Base-by-base conservation (phyloP, 2,329 filamentous ascomycete species). In the Tolypocladium amazonense region DNA sequence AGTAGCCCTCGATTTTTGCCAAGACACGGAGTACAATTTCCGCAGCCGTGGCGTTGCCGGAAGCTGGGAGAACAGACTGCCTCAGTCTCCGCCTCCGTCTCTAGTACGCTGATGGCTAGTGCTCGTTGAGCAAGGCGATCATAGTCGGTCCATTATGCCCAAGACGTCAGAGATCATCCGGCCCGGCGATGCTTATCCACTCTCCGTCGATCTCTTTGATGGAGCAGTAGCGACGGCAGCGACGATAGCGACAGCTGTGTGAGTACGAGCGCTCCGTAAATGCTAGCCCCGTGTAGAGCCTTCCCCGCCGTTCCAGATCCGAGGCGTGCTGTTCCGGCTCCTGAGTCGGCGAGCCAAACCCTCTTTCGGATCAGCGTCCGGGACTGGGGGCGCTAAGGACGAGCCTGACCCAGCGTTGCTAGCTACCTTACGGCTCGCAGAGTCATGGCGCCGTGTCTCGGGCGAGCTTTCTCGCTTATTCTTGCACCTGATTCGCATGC, bases 311-410 rank as follows among this genome's bases (percentile, higher is more conserved):
- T 50, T 30, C 25, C 25, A 15, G 6, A 20, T 30, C 45, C 25
- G 38, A 56, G 37, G 18, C 14, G 39, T 8, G 35, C 47, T 25
- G 23, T 14, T 41, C 41, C 27, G 18, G 39, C 39, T 43, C 23
- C 30, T n/a, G 9, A 25, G 23, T 54, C 59, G 56, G 53, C 30
- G 30, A 37, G n/a, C 53, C 37, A 45, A 23, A 58, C 60, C 61
- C 62, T 54, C 57, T 58, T 62, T 57, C 57, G 60, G 61, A 9
- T 50, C 57, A 56, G 56, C 55, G 59, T 59, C 59, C 57, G 57
- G 43, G 30, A 52, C 54, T 43, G 30, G 60, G 57, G 43, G 43
- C 56, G 55, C 54, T 38, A 54, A 53, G 41, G 39, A 23, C 30
- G 38, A 47, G 30, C 50, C 43, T 18, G 43, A 39, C 35, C 33